A percentile compares a stretch with the other conserved stretches of the same genome.
Evolutionary conservation across 2,329 filamentous ascomycete species (phyloP).

Genomic region (Exophiala aquamarina): DNA sequence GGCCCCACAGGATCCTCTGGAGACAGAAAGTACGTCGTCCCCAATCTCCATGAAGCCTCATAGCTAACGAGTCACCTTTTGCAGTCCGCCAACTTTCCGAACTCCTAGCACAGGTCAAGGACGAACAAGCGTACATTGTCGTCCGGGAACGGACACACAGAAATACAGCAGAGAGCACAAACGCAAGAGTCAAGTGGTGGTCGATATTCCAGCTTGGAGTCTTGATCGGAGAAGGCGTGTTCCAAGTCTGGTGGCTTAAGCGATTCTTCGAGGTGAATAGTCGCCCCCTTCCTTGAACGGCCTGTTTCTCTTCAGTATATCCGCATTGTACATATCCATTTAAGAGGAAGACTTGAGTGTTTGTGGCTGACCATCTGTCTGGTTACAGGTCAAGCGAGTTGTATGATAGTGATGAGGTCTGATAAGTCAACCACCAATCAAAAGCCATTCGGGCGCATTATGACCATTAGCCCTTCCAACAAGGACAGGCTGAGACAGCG

Average conservation of each 20-base stretch:
- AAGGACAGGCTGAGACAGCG: too few species aligned
- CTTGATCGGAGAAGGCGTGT: conserved; percentile 85
- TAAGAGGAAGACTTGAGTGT: background rate
- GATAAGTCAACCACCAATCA: background rate
- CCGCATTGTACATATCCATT: too few species aligned
- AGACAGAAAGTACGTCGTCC: conserved; percentile 70
- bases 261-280: conserved; percentile 81
- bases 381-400: conserved; percentile 47
- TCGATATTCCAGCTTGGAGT: conserved; percentile 93
- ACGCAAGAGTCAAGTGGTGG: conserved; percentile 98
- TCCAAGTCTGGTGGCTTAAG: conserved; percentile 99
- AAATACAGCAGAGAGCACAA: conserved; percentile 98
- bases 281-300: conserved; percentile 21
- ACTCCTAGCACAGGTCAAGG: conserved; percentile 85
- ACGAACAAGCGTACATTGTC: conserved; percentile 97
- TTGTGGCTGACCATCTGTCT: conserved; percentile 18
- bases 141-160: conserved; percentile 92
- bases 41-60: background rate
- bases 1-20: conserved; percentile 79
- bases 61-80: conserved; percentile 6
- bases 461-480: conserved; percentile 31
- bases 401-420: conserved; percentile 34
- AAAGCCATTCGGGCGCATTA: conserved; percentile 50
- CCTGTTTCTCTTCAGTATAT: background rate
- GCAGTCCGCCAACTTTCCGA: conserved; percentile 81